Conservation (phyloP, 2,329 filamentous ascomycete species). For the Aureobasidium leucospermi region DNA sequence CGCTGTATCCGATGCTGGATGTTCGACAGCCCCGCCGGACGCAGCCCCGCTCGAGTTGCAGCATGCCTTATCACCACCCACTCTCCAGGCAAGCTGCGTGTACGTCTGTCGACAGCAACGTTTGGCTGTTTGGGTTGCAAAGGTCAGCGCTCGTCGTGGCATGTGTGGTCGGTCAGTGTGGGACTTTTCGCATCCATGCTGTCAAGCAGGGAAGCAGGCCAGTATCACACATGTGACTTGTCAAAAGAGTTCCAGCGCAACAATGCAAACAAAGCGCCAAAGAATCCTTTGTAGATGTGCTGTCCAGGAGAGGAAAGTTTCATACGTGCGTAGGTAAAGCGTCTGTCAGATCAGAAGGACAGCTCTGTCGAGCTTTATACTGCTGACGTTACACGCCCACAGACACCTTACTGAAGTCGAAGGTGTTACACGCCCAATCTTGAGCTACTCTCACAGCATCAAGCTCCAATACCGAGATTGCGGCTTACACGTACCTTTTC, state of each 20-base stretch:
- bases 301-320: not conserved
- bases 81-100: not conserved
- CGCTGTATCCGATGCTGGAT: not conserved
- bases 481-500: not conserved
- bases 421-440: not conserved
- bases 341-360: not conserved
- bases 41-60: not conserved
- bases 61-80: not conserved
- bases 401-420: not conserved
- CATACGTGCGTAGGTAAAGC: slow-evolving; percentile 12
- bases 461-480: not conserved
- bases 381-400: slow-evolving; percentile 5
- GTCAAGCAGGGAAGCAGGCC: not conserved
- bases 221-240: not conserved
- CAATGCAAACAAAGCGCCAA: not conserved
- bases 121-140: not conserved
- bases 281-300: not conserved
- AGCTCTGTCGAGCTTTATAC: slow-evolving; percentile 1
- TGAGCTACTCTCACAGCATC: not conserved
- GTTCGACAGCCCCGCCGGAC: not conserved
- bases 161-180: slow-evolving; percentile 3
- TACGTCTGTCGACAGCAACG: not conserved
- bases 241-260: not conserved
- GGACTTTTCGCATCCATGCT: not conserved
- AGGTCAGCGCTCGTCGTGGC: not conserved